Evolutionary conservation across 768 basidiomycete genomes (phyloP), one percentile per base, ranked within the genome.

Genomic region (Amanita inopinata): DNA sequence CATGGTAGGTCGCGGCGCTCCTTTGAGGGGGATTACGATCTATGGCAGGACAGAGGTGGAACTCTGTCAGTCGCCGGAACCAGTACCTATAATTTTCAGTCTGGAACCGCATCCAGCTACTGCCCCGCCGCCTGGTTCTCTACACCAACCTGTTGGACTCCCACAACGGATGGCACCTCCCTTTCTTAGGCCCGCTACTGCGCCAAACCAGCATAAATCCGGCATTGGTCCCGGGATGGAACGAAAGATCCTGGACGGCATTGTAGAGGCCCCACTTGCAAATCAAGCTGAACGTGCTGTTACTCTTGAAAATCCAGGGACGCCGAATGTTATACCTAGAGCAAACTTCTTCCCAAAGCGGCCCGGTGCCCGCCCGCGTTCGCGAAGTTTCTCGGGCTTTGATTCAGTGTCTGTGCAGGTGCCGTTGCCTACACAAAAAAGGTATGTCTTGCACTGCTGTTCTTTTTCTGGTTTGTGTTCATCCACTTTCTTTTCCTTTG

Each of bases 361-460:
- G 6, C 64, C 67, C 5, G 65, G 65, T 2, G 51, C 63, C 6
- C 62, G 86, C 4, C 87, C 86, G 3, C 58, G 84, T 38, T 86
- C 83, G 15, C 62, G 83, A 51, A 87, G 84, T 48, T 89, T 89
- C 54, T 87, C 84, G 6, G 80, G 75, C 2, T 80, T 86, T 58
- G 72, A 76, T 38, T 63, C 67, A 3, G 51, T 57, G 3, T 51
- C 42, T 4, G 40, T 56, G 3, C 63, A 69, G 40, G 53, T 60
- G 1, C 48, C 56, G 11, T 32, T 56, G 25, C 59, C 62, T 10
- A 25, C 61, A 5, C 56, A 57, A 33, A 48, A 36, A 39, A 63
- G 62, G 65, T 66, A 41, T 36, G 53, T 41, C 43, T 47, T 3
- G 15, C 22, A 22, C 28, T 43, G 23, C 24, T 40, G 15, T 5